A percentile compares a stretch with the other conserved stretches of the same genome.
Conservation (phyloP, 768 basidiomycete species). For the Tubosaeta brunneosetosa region DNA sequence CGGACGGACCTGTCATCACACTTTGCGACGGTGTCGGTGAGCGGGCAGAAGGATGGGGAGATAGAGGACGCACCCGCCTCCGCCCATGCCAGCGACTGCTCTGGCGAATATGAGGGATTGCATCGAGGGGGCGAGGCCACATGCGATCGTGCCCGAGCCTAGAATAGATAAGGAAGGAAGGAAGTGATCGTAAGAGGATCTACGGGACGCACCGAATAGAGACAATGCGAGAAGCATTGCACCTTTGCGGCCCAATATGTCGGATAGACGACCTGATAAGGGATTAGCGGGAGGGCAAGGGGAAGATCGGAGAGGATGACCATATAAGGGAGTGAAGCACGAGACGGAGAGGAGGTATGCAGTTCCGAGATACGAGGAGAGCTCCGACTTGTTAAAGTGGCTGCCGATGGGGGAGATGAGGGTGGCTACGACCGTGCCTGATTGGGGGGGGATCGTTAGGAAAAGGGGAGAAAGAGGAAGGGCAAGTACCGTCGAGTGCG, state of each 20-base stretch:
- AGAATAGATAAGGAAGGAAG: constrained; percentile 16
- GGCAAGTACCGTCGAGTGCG: constrained; percentile 69
- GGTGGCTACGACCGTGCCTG: constrained; percentile 82
- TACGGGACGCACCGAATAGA: constrained; percentile 63
- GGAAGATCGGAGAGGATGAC: constrained; percentile 35
- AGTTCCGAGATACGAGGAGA: constrained; percentile 84
- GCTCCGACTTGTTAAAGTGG: constrained; percentile 73
- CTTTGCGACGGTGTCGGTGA: constrained; percentile 36
- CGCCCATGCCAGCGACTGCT: constrained; percentile 87
- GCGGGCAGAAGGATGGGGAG: background rate
- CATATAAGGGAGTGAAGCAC: constrained; percentile 88
- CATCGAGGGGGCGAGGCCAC: constrained; percentile 88
- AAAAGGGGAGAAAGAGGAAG: too few relatives aligned
- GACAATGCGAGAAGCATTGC: constrained; percentile 81
- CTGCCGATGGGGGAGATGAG: constrained; percentile 82
- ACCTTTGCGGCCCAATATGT: constrained; percentile 80
- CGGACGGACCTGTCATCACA: constrained; percentile 71
- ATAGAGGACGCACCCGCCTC: constrained; percentile 66
- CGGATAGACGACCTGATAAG: constrained; percentile 68
- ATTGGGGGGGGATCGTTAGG: background rate
- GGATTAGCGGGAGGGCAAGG: constrained; percentile 10
- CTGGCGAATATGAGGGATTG: constrained; percentile 72
- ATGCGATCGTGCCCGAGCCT: constrained; percentile 81
- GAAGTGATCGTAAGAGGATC: constrained; percentile 9
- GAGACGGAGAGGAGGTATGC: constrained; percentile 84